Evolutionary conservation across 208 protist species (phyloP), one percentile per base, ranked within the genome.

Genomic region (Novymonas esmeraldas): DNA sequence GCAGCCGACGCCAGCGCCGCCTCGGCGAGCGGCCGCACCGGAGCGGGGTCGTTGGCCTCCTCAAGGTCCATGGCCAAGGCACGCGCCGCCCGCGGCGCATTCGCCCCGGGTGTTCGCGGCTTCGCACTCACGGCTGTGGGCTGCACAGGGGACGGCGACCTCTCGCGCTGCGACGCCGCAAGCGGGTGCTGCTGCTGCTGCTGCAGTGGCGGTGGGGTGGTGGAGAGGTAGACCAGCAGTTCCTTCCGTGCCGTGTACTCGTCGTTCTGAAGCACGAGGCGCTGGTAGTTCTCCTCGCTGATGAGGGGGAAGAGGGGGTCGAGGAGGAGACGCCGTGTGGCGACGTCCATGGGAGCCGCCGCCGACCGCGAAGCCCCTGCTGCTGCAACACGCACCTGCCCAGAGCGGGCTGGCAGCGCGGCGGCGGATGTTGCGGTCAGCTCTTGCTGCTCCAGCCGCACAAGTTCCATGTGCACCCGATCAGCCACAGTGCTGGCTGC

Each of bases 231-330:
- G 28, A 42, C 49, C 46, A 67, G 44, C 44, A 81, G 50, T 24
- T 11, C 46, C 13, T 60, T 58, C 33, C 79, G 79, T 6, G 34
- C 31, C 22, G 70, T 79, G 68, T 89, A 86, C 72, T 94, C 88
- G 50, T 81, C 70, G 64, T 94, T 81, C 24, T 49, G 31, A 36
- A 94, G 50, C n/a, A 85, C 55, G 36, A 94, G 70, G 2, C 88
- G 82, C 57, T 83, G 73, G 66, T 79, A 86, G 78, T 94, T 92
- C 60, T 94, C 89, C 51, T 92, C 89, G 68, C 85, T 81, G 22
- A 79, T 38, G 49, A 94, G 73, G 13, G 75, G 44, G 52, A 89
- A 92, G 41, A 90, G 41, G 0, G 89, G 84, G 34, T 90, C 81
- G 22, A 61, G 46, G 22, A 85, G 61, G 26, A 91, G 80, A 34